Base-by-base conservation (phyloP, 192 early-diverging fungal genomes). In the Gamsiella multidivaricata region DNA sequence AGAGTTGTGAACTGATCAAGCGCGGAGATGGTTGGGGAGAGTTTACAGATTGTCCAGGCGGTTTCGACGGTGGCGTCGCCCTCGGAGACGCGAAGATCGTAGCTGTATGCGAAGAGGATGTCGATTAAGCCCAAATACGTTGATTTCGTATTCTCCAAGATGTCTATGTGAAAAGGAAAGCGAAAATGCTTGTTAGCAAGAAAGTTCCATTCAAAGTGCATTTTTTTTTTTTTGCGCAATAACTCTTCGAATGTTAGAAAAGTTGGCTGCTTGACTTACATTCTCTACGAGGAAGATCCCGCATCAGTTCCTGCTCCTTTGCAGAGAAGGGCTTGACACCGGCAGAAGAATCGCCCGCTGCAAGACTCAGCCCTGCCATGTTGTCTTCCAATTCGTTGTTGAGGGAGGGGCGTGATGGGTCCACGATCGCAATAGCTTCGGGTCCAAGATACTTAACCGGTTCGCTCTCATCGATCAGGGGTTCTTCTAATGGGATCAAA, bases 41-140 rank as follows among this genome's bases (percentile, higher is more conserved):
- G 61, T 52, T 91, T 96, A 36, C 91, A 92, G 34, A 99, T 89
- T 0, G 92, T 93, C 96, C 97, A 98, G 15, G 87, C 87, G 0
- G 94, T 94, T 62, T 98, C 97, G 2, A 97, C 92, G 7, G 87
- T 97, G 54, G 84, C 79, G 28, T 99, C 96, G 0, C 93, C 95
- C 61, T 91, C 86, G 15, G 90, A 94, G 1, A 88, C 88, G 6
- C 97, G 92, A 47, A 92, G 80, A 64, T 99, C 93, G 65, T 96
- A 96, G 31, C 89, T 88, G 82, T 97, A 97, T 0, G 94, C 94
- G 80, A 93, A 99, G 3, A 97, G 37, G 33, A 99, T 81, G 69
- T 99, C 97, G 12, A 99, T 89, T 20, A 99, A 78, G 0, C 94
- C 92, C 22, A 98, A 80, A 70, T 99, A 99, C 0, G 92, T 78